These are phyloP conservation scores for Nitzschia sp. DNA, from an alignment of 108 stramenopile genomes.

Conservation along the genomic window DNA sequence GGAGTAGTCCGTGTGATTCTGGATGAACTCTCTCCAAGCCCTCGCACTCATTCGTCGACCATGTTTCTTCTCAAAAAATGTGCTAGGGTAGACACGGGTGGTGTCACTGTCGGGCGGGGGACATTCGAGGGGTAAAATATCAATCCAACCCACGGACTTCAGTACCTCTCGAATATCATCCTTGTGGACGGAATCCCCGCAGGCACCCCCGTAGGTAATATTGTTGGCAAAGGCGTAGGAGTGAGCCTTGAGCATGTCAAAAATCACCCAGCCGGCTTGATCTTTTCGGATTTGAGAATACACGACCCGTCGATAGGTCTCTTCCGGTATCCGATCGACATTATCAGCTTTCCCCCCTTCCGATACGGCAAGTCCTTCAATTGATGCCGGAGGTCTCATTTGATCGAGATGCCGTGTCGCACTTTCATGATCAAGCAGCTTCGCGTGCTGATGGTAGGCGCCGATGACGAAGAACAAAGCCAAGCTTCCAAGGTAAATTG, in stretches of 20 bases:
- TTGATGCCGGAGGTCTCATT: too few relatives aligned
- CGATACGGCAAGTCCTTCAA: too few relatives aligned
- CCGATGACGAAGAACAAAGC: too few relatives aligned
- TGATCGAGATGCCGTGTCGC: too few relatives aligned
- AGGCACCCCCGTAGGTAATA: constrained; percentile 26
- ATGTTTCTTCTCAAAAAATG: constrained; percentile 10
- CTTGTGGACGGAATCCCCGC: constrained; percentile 7
- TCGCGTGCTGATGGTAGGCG: too few relatives aligned
- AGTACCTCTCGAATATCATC: not conserved
- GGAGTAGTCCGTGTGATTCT: not conserved
- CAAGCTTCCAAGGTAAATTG: too few relatives aligned
- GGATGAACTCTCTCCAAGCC: not conserved
- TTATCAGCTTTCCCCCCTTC: too few relatives aligned
- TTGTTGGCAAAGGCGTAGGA: constrained; percentile 15
- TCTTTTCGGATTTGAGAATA: constrained; percentile 14
- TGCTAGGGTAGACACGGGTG: not conserved
- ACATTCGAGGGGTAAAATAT: constrained; percentile 5
- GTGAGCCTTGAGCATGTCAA: constrained; percentile 29
- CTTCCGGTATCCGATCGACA: too few relatives aligned
- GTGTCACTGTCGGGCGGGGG: not conserved
- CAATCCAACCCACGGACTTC: not conserved
- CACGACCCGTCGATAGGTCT: not conserved
- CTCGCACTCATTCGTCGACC: not conserved
- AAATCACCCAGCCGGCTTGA: constrained; percentile 22
- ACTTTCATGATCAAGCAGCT: too few relatives aligned